Conservation (phyloP, 345 rosid species). For the Psidium guajava region DNA sequence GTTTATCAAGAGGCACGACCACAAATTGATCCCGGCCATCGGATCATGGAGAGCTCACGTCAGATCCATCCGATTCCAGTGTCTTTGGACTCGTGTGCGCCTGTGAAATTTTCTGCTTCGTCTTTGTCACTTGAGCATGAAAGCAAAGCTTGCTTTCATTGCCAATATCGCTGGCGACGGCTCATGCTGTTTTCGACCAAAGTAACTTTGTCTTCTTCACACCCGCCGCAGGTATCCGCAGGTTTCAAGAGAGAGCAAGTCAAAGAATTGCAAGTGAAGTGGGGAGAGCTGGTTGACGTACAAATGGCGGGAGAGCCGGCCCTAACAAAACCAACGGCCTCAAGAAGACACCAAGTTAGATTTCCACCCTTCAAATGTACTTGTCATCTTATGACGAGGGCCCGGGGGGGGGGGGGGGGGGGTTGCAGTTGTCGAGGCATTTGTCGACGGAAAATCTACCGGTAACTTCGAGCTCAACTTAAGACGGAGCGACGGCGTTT, state of each 20-base stretch:
- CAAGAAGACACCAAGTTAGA: neutral
- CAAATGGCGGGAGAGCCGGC: neutral
- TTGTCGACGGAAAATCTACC: neutral
- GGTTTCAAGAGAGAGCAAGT: neutral
- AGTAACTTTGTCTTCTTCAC: neutral
- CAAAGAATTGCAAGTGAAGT: neutral
- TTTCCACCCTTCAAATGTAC: neutral
- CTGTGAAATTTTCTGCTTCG: neutral
- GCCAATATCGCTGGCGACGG: neutral
- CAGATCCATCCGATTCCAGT: neutral
- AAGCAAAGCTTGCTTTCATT: neutral
- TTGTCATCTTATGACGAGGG: neutral
- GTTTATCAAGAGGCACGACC: neutral
- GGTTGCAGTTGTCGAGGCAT: no score
- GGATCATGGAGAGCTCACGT: neutral
- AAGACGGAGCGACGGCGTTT: neutral
- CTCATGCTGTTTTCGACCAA: neutral
- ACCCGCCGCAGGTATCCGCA: neutral
- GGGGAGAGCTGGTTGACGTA: neutral
- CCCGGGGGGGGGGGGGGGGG: no score
- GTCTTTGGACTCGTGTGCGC: neutral
- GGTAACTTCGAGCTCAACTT: neutral
- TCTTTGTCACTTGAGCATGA: no score
- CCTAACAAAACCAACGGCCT: neutral
- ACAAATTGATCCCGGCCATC: neutral